Evolutionary conservation across 164 flowering plant species (phyloP).

Genomic region (Saururus chinensis): DNA sequence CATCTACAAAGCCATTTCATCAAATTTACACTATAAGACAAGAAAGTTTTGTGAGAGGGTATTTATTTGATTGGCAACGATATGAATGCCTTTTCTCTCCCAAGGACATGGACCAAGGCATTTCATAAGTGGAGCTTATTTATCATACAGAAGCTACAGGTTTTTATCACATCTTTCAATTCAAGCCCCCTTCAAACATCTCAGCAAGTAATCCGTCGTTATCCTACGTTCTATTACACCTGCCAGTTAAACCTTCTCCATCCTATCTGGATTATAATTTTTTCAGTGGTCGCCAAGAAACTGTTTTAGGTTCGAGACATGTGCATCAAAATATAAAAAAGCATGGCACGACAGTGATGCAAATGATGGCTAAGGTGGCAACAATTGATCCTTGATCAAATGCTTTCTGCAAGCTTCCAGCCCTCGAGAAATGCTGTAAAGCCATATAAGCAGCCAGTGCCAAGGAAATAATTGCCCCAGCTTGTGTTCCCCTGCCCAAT

Average conservation of each 20-base stretch:
- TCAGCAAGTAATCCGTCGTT: background rate
- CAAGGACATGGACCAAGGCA: too few relatives aligned
- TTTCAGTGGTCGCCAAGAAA: background rate
- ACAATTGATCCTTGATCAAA: slow-evolving; percentile 66
- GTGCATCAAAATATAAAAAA: slow-evolving; percentile 38
- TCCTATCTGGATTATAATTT: background rate
- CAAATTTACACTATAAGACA: background rate
- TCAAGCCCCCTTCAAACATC: background rate
- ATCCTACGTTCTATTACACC: background rate
- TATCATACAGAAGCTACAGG: background rate
- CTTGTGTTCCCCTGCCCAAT: slow-evolving; percentile 57
- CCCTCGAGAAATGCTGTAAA: slow-evolving; percentile 66
- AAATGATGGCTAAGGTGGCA: slow-evolving; percentile 54
- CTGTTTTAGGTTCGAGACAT: background rate
- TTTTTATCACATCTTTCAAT: background rate
- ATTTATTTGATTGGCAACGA: background rate
- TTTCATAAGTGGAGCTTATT: too few relatives aligned
- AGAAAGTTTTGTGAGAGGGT: background rate
- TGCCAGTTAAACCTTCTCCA: background rate
- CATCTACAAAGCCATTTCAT: too few relatives aligned
- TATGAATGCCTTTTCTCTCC: too few relatives aligned
- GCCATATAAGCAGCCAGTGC: slow-evolving; percentile 60
- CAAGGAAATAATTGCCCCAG: slow-evolving; percentile 49
- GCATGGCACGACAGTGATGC: slow-evolving; percentile 37
- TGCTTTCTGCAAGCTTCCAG: slow-evolving; percentile 51